Conservation (phyloP, 2,329 filamentous ascomycete species). For the Aplosporella prunicola region DNA sequence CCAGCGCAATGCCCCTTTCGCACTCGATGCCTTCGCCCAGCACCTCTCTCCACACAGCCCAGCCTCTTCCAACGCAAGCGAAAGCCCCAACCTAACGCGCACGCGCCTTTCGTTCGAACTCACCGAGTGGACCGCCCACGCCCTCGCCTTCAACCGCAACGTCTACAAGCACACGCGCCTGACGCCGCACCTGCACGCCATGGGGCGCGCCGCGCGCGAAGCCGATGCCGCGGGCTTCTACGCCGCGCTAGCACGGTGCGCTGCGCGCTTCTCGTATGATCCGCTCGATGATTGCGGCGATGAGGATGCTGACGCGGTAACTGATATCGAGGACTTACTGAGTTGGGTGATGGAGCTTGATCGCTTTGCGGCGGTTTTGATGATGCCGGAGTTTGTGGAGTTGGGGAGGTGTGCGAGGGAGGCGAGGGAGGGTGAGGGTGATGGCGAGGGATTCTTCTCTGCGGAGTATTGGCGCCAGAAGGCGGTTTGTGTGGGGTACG, state of each 20-base stretch:
- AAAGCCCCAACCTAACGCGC: too few species aligned
- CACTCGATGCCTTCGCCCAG: neutral
- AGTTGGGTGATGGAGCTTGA: constrained; percentile 1
- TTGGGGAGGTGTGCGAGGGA: constrained; percentile 1
- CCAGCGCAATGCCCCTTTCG: neutral
- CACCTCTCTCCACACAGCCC: neutral
- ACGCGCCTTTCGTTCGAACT: neutral
- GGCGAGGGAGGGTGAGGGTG: neutral
- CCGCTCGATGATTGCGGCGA: neutral
- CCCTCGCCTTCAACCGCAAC: constrained; percentile 3
- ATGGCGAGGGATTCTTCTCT: too few species aligned
- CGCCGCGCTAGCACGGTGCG: neutral
- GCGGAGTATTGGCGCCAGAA: too few species aligned
- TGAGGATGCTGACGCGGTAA: neutral
- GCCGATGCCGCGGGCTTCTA: neutral
- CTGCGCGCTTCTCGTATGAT: neutral
- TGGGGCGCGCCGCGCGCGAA: neutral
- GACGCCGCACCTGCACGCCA: neutral
- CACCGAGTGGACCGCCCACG: neutral
- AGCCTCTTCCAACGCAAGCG: neutral
- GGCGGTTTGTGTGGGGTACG: too few species aligned
- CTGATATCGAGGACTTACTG: neutral
- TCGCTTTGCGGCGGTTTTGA: neutral
- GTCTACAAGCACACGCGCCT: neutral
- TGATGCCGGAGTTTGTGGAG: neutral